Base-by-base conservation (phyloP, 2,329 filamentous ascomycete species). In the Penicillium sp. region DNA sequence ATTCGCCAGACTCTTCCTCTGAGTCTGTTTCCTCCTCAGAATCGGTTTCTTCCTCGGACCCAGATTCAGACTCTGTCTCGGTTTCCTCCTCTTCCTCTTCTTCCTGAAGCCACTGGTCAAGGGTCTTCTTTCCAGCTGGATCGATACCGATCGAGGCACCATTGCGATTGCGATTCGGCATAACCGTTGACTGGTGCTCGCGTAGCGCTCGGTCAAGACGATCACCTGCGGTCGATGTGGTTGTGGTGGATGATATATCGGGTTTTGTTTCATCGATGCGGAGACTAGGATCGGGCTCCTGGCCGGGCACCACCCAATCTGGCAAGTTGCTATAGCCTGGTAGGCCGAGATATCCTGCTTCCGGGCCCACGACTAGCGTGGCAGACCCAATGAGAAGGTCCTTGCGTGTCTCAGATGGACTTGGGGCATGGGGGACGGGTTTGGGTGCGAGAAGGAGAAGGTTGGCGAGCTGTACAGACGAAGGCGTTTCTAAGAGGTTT, bases 61-160 rank as follows among this genome's bases (percentile, higher is more conserved):
- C 80, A 0, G 81, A 77, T 7, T 77, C 79, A 6, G 80, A 77
- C 2, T 81, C 82, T 5, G 80, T 78, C 6, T 80, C 81, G 2
- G 79, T 80, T 22, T 82, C 80, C 9, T 80, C 79, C 10, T 82
- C 82, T 1, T 80, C 83, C 10, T 82, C 82, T 1, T 80, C 83
- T n/a, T 91, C 89, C 4, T 88, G 91, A 53, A 97, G 79, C 92
- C 94, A 97, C 70, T 96, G 91, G 76, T 97, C 92, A 58, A 99
- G 76, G 18, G 88, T 90, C 81, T 96, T 96, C 39, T 85, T 84
- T 48, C 86, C 86, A 5, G 75, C 73, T 14, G 66, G 55, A 13
- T 60, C 65, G 7, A 58, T 55, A 5, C 65, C 56, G 13, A 51
- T 55, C 18, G 64, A 54, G 7, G 65, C 55, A 32, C 57, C 65